These are phyloP conservation scores for Lachnellula suecica DNA, from an alignment of 2,329 filamentous ascomycete species.

Conservation along the genomic window DNA sequence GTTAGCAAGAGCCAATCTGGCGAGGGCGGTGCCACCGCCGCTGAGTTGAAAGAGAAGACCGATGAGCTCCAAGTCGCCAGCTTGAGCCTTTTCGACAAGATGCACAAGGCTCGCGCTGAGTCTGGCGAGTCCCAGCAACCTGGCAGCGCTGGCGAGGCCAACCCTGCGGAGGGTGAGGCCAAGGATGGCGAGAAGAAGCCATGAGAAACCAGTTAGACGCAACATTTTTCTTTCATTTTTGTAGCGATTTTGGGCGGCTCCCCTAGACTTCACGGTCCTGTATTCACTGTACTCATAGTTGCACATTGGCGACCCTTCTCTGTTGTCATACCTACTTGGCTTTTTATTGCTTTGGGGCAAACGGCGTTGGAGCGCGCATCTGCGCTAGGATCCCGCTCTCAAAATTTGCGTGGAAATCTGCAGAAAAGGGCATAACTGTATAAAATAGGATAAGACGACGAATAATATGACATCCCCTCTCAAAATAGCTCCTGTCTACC, in stretches of 20 bases:
- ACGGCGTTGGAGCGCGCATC: conserved; percentile 33
- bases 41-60: conserved; percentile 97
- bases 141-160: conserved; percentile 43
- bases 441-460: conserved; percentile 45
- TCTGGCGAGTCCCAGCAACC: conserved; percentile 49
- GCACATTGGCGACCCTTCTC: conserved; percentile 33
- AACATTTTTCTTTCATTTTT: conserved; percentile 26
- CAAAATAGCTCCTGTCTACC: conserved; percentile 30
- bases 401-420: conserved; percentile 29
- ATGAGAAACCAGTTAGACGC: conserved; percentile 40
- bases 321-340: conserved; percentile 32
- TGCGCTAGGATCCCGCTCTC: conserved; percentile 26
- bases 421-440: conserved; percentile 33
- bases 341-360: conserved; percentile 33
- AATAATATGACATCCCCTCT: conserved; percentile 60
- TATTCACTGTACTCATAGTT: conserved; percentile 36
- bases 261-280: conserved; percentile 35
- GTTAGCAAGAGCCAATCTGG: conserved; percentile 93
- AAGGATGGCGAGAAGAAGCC: conserved; percentile 68
- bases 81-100: conserved; percentile 98
- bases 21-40: conserved; percentile 80
- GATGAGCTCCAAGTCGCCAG: conserved; percentile 95
- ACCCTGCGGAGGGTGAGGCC: conserved; percentile 63
- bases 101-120: conserved; percentile 92
- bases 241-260: conserved; percentile 28